Percentiles rank a stretch among this genome's conserved stretches.
These are phyloP conservation scores for Favolaschia claudopus DNA, from an alignment of 768 basidiomycete genomes.

Conservation along the genomic window DNA sequence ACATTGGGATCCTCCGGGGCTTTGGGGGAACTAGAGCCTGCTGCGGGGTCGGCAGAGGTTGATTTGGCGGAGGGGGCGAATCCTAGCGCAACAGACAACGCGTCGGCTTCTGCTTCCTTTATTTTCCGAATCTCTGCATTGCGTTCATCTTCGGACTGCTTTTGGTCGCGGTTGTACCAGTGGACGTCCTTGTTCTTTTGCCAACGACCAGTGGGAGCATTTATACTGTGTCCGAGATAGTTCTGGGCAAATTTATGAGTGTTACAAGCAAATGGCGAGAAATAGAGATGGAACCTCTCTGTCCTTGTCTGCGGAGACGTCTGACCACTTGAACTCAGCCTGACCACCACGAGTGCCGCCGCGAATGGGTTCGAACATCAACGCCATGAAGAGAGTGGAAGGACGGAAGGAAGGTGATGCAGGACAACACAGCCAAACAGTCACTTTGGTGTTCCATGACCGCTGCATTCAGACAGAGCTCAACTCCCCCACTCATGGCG, in stretches of 20 bases:
- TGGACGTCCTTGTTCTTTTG: constrained; percentile 97
- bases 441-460: neutral
- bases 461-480: constrained; percentile 23
- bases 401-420: no score
- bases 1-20: constrained; percentile 22
- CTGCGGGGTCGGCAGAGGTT: constrained; percentile 31
- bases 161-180: constrained; percentile 84
- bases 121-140: constrained; percentile 79
- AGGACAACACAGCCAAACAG: constrained; percentile 3
- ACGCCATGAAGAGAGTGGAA: neutral
- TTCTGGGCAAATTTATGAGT: constrained; percentile 57
- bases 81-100: constrained; percentile 81
- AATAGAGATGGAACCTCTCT: constrained; percentile 81
- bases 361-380: constrained; percentile 85
- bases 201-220: constrained; percentile 95
- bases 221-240: constrained; percentile 94
- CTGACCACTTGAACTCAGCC: constrained; percentile 91
- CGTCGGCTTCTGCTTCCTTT: constrained; percentile 91
- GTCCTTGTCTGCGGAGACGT: constrained; percentile 92
- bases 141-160: constrained; percentile 53
- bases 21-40: constrained; percentile 17
- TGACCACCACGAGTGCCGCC: constrained; percentile 93
- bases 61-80: constrained; percentile 67
- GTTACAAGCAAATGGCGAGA: neutral
- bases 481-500: no score